Base-by-base conservation (phyloP, 345 rosid species). In the Melaleuca alternifolia region DNA sequence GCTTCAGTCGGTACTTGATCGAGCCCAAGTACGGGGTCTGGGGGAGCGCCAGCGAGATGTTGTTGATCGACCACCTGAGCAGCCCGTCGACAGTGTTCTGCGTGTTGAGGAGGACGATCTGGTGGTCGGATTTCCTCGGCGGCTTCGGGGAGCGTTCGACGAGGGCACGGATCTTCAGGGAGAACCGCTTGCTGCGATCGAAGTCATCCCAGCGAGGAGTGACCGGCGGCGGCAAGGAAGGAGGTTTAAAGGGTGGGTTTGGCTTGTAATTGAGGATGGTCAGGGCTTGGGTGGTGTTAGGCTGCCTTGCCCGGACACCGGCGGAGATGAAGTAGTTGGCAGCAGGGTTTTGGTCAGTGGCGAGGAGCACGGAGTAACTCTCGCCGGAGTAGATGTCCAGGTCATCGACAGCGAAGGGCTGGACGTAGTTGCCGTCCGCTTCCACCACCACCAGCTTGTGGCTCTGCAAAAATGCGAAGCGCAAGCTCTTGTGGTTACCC, bases 361-460 rank as follows among this genome's bases (percentile, higher is more conserved):
- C 91, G 6, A 97, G 54, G 11, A 97, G 86, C 5, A 97, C 92
- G 0, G 99, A 97, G 92, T 96, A 97, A 89, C 90, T 95, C 77
- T 97, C 96, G 71, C 99, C 99, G 16, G 96, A 95, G 54, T 96
- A 94, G 46, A 96, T 91, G 89, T 94, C 96, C 61, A 97, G 33
- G 51, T 94, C 92, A 10, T 92, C 88, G 2, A 91, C 92, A 24
- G 51, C n/a, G 57, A 96, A 96, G 48, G 96, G 98, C 48, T 93
- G 87, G 6, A 97, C 89, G 83, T 95, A 93, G 85, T 97, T 95
- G n/a, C 95, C 98, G 91, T 97, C 99, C 1, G 98, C 99, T 89
- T 96, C 99, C 30, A 97, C 98, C 85, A 94, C 98, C 51, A 88
- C 21, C 91, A 97, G 91, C 57, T 88, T 95, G 90, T 97, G 99